phyloP scores from a whole-genome alignment of 202 grass and related monocot species.

The Thinopyrum obtusiflorum region DNA sequence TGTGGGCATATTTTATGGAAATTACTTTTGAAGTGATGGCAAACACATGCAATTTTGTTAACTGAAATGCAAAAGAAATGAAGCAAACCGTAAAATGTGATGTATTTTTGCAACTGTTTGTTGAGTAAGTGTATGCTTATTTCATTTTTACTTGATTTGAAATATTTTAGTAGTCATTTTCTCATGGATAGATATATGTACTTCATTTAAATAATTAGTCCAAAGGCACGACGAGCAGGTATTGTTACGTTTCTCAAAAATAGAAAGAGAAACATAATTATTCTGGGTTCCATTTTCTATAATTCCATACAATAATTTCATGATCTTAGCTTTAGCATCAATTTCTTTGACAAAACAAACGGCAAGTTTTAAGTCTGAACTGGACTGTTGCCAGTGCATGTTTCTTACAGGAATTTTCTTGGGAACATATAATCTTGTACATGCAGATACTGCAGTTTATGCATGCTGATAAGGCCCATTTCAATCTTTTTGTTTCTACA shows the following conservation, averaged over 20 bases:
- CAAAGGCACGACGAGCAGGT: not conserved
- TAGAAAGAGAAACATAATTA: not conserved
- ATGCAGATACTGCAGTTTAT: not conserved
- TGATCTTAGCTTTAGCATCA: not conserved
- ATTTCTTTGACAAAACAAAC: not conserved
- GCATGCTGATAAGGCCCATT: not conserved
- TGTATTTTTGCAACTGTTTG: not conserved
- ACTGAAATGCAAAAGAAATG: not conserved
- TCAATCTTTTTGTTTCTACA: slow-evolving; percentile 4
- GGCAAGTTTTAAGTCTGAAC: not conserved
- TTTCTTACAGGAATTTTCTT: not conserved
- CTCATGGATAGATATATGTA: not conserved
- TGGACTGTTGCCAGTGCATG: not conserved
- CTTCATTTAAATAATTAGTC: not conserved
- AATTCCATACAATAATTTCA: not conserved
- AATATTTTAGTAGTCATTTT: not conserved
- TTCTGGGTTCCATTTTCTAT: not conserved
- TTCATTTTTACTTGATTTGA: not conserved
- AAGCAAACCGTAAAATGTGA: not conserved
- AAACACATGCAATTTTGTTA: not conserved
- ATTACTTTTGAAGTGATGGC: not conserved
- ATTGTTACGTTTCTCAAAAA: not conserved
- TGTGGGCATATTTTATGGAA: not conserved
- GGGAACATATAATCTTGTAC: not conserved
- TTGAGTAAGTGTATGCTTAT: not conserved